These are phyloP conservation scores for Simmondsia chinensis DNA, from an alignment of 148 eudicot species.

Conservation along the genomic window DNA sequence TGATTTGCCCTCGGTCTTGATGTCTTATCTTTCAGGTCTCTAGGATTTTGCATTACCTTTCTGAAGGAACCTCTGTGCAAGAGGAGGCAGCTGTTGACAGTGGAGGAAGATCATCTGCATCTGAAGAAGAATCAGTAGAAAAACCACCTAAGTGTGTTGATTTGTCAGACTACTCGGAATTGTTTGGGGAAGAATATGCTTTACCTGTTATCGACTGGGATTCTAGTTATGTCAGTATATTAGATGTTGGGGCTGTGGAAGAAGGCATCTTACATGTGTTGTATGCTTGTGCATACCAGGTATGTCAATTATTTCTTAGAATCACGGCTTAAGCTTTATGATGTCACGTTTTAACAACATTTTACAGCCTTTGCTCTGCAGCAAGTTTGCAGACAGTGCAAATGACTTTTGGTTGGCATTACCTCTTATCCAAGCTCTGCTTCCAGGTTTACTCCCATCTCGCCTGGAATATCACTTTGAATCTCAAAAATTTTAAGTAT, in stretches of 20 bases:
- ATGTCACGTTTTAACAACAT: slow-evolving; percentile 13
- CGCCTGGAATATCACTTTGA: not conserved
- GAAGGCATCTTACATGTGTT: slow-evolving; percentile 74
- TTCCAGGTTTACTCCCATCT: slow-evolving; percentile 51
- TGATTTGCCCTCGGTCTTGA: no score
- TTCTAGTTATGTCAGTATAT: slow-evolving; percentile 36
- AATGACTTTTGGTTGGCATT: slow-evolving; percentile 63
- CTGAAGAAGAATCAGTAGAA: slow-evolving; percentile 29
- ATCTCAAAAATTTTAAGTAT: no score
- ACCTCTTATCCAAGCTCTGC: slow-evolving; percentile 74
- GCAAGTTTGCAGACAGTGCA: slow-evolving; percentile 50
- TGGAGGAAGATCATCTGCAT: slow-evolving; percentile 19
- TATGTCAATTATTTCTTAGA: no score
- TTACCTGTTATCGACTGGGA: slow-evolving; percentile 50
- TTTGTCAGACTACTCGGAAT: slow-evolving; percentile 47
- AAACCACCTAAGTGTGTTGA: slow-evolving; percentile 20
- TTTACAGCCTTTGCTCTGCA: slow-evolving; percentile 61
- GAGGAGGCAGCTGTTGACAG: slow-evolving; percentile 25
- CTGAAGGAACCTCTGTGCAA: slow-evolving; percentile 26
- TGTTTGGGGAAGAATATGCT: slow-evolving; percentile 62
- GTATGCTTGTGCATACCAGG: slow-evolving; percentile 74
- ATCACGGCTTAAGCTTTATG: no score
- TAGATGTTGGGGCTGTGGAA: slow-evolving; percentile 58
- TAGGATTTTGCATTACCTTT: slow-evolving; percentile 42
- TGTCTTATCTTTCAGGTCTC: slow-evolving; percentile 45